Evolutionary conservation across 306 rosid species (phyloP), one percentile per base, ranked within the genome.

Genomic region (Hippophae rhamnoides): DNA sequence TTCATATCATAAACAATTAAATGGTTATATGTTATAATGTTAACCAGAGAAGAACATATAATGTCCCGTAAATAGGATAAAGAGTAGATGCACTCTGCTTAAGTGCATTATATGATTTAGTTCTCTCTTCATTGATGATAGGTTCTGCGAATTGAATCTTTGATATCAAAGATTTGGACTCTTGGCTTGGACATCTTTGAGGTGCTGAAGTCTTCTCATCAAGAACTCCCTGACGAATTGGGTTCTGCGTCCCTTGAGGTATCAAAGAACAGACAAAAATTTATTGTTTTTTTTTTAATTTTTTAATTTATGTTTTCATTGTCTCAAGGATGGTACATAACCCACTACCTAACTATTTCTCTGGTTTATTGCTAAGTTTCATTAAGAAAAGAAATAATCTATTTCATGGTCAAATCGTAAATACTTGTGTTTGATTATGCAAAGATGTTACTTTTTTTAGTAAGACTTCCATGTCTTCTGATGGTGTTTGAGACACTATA

Each of bases 101-200:
- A 63, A 62, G 47, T 42, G 45, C 23, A 43, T 51, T 43, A 0
- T 47, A 18, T 61, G 66, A 77, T 47, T 47, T 48, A 69, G 67
- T 50, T 78, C 52, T 48, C 57, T 41, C 57, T 63, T 74, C 44
- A 64, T 58, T 74, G 72, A 50, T 78, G 26, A 60, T 76, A 92
- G 98, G 93, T 84, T 69, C 73, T 80, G 78, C 85, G 78, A 76
- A 79, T 76, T 65, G 95, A 81, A 69, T 76, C 84, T 25, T 56
- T 85, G 64, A 67, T 86, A 71, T 79, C 77, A 70, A 76, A 73
- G 80, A 80, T 77, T 57, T 61, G 54, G 71, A 72, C 72, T 58
- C 72, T 80, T 50, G 73, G 71, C 67, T 70, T 82, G 69, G 68
- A 78, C 62, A 57, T 85, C 72, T 78, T 85, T 65, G 81, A 69